phyloP scores from a whole-genome alignment of 768 basidiomycete genomes.

The Tephrocybe rancida region DNA sequence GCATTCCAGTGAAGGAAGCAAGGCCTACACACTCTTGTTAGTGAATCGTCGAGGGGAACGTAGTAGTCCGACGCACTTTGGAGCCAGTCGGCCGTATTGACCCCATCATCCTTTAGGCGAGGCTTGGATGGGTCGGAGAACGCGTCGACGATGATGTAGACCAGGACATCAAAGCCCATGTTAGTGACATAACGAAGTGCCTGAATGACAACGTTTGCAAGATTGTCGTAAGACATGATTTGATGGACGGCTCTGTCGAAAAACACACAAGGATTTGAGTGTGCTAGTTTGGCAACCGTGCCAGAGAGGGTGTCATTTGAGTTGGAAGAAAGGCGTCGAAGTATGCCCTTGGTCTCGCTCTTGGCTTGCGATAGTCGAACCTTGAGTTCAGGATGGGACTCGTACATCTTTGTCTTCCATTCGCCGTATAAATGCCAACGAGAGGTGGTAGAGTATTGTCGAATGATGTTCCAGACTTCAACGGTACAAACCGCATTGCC shows the following conservation, averaged over 20 bases:
- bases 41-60: slow-evolving; percentile 2
- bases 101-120: slow-evolving; percentile 89
- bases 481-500: slow-evolving; percentile 88
- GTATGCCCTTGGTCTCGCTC: slow-evolving; percentile 84
- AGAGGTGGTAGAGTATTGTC: slow-evolving; percentile 71
- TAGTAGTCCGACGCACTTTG: slow-evolving; percentile 65
- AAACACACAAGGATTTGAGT: slow-evolving; percentile 91
- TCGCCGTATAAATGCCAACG: slow-evolving; percentile 96
- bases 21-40: slow-evolving; percentile 57
- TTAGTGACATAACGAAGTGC: slow-evolving; percentile 86
- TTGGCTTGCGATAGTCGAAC: slow-evolving; percentile 84
- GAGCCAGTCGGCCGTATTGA: slow-evolving; percentile 89
- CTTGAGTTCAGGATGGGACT: slow-evolving; percentile 75
- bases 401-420: slow-evolving; percentile 80
- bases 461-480: slow-evolving; percentile 91
- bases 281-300: slow-evolving; percentile 88
- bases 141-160: slow-evolving; percentile 85
- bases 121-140: slow-evolving; percentile 82
- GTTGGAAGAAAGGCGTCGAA: slow-evolving; percentile 84
- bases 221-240: slow-evolving; percentile 95
- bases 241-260: slow-evolving; percentile 90
- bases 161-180: slow-evolving; percentile 93
- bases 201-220: slow-evolving; percentile 88
- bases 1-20: slow-evolving; percentile 90
- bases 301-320: slow-evolving; percentile 86